phyloP scores from a whole-genome alignment of 441 rosid genomes.

The Corymbia calophylla region DNA sequence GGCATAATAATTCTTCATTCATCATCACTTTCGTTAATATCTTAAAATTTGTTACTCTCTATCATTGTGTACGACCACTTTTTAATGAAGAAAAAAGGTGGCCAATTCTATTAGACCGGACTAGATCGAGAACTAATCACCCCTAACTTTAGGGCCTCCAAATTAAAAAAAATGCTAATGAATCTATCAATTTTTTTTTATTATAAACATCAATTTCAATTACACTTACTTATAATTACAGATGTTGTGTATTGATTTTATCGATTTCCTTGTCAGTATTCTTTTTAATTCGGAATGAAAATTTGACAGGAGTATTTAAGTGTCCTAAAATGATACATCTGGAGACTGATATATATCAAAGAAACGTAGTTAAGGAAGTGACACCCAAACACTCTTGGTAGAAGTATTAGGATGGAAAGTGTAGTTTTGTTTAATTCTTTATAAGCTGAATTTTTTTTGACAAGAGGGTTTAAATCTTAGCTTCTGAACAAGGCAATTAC shows the following conservation, averaged over 20 bases:
- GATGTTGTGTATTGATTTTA: neutral
- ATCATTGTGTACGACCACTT: too few relatives aligned
- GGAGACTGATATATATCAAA: accelerated
- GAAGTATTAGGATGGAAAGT: neutral
- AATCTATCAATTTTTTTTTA: neutral
- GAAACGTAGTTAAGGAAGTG: neutral
- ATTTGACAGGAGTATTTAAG: neutral
- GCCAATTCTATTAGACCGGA: too few relatives aligned
- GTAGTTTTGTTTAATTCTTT: neutral
- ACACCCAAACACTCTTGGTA: neutral
- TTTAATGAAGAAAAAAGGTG: too few relatives aligned
- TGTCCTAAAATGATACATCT: neutral
- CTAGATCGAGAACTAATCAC: too few relatives aligned
- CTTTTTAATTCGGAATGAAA: neutral
- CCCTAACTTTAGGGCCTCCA: too few relatives aligned
- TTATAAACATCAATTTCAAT: neutral
- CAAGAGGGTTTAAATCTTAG: neutral
- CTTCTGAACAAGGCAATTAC: neutral
- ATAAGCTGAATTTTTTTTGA: neutral
- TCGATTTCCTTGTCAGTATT: neutral
- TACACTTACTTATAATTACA: too few relatives aligned
- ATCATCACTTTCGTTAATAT: too few relatives aligned
- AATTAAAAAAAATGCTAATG: too few relatives aligned
- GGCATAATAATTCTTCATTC: too few relatives aligned
- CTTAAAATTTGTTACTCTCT: too few relatives aligned